Conservation (phyloP, 768 basidiomycete genomes). For the Plicaturopsis crispa region DNA sequence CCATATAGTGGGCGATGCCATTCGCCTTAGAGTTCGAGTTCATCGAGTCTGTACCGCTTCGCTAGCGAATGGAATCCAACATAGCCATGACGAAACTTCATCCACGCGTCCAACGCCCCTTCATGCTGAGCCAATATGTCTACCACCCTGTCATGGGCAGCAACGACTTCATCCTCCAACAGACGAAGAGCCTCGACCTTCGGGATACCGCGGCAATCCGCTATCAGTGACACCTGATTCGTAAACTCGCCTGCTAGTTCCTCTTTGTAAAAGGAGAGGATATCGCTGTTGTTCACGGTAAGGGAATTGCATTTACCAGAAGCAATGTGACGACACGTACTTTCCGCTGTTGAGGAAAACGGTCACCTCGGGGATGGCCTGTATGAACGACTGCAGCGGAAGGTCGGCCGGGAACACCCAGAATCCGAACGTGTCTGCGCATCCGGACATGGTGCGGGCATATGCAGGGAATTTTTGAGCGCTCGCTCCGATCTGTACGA, state of each 20-base stretch:
- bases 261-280: constrained; percentile 35
- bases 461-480: constrained; percentile 20
- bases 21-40: no score
- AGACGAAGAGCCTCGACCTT: constrained; percentile 19
- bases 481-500: constrained; percentile 10
- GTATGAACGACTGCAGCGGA: constrained; percentile 24
- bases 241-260: constrained; percentile 24
- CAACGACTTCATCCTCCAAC: constrained; percentile 18
- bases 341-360: constrained; percentile 25
- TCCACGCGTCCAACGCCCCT: constrained; percentile 12
- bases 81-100: constrained; percentile 13
- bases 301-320: no score
- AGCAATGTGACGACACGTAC: constrained; percentile 17
- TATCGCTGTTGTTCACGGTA: constrained; percentile 20
- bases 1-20: no score
- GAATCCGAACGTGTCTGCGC: constrained; percentile 24
- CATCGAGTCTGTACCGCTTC: neutral
- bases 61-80: constrained; percentile 10
- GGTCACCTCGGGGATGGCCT: constrained; percentile 30
- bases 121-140: constrained; percentile 15
- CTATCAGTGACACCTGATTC: constrained; percentile 27
- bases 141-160: constrained; percentile 15
- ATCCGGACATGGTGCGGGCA: constrained; percentile 21
- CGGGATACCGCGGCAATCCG: constrained; percentile 12
- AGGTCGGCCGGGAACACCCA: constrained; percentile 26